Conservation (phyloP, 805 yeast species). For the Kluyveromyces starmeri region DNA sequence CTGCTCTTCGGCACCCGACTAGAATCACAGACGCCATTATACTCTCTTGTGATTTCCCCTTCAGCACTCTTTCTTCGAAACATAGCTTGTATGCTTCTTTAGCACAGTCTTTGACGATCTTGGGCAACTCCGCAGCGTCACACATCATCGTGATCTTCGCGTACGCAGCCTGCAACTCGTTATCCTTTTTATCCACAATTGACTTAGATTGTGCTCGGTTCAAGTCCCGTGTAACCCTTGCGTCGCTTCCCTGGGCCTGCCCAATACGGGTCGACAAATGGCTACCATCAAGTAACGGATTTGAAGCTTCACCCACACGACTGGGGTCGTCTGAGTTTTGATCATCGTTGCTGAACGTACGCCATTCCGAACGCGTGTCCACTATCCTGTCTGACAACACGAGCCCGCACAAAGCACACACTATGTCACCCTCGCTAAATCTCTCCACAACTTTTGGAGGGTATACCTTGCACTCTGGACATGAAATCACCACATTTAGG, state of each 20-base stretch:
- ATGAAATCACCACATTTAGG: conserved; percentile 78
- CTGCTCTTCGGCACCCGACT: conserved; percentile 89
- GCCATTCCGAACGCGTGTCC: conserved; percentile 96
- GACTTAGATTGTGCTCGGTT: conserved; percentile 84
- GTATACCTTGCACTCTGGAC: conserved; percentile 92
- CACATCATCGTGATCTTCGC: conserved; percentile 91
- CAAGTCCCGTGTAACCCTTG: conserved; percentile 80
- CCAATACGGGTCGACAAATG: conserved; percentile 91
- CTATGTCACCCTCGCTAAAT: conserved; percentile 95
- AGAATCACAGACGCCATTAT: conserved; percentile 95
- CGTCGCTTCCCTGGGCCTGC: conserved; percentile 77
- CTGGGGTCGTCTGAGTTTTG: conserved; percentile 97
- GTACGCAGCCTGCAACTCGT: conserved; percentile 80
- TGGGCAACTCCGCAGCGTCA: conserved; percentile 91
- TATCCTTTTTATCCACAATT: conserved; percentile 78
- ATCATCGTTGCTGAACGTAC: conserved; percentile 95
- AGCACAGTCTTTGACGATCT: conserved; percentile 94
- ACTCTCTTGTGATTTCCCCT: conserved; percentile 87
- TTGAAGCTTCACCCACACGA: conserved; percentile 98
- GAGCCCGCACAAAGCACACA: conserved; percentile 95
- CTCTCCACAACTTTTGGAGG: conserved; percentile 95
- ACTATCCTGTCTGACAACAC: conserved; percentile 87
- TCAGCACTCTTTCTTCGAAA: conserved; percentile 73
- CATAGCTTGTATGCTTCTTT: conserved; percentile 92
- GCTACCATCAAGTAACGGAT: conserved; percentile 83